phyloP scores from a whole-genome alignment of 2,329 filamentous ascomycete genomes.

The Chlorencoelia australis region DNA sequence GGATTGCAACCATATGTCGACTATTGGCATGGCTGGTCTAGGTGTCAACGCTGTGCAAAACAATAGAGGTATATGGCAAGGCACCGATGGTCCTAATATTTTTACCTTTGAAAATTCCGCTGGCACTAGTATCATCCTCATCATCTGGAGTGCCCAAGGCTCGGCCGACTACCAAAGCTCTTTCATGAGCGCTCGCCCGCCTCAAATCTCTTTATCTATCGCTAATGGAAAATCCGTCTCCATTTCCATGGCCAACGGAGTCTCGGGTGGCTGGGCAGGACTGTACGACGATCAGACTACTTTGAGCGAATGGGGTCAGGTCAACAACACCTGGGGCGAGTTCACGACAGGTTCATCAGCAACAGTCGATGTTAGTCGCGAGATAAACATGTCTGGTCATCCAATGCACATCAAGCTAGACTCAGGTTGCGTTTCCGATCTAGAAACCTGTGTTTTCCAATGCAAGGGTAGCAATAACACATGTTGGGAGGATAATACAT shows the following conservation, averaged over 20 bases:
- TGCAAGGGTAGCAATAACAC: constrained; percentile 1
- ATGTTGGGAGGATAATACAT: constrained; percentile 2
- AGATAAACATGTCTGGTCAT: constrained; percentile 9
- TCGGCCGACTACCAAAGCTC: constrained; percentile 2
- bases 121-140: background rate
- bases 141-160: constrained; percentile 4
- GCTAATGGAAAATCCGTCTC: constrained; percentile 1
- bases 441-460: constrained; percentile 1
- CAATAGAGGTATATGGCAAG: constrained; percentile 7
- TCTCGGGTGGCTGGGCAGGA: constrained; percentile 8
- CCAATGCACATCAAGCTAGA: constrained; percentile 4
- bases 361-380: constrained; percentile 7
- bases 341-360: constrained; percentile 8
- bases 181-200: constrained; percentile 2
- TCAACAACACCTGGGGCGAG: constrained; percentile 11
- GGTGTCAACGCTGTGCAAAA: constrained; percentile 5
- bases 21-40: constrained; percentile 6
- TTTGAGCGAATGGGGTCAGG: constrained; percentile 5
- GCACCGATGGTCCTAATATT: constrained; percentile 7
- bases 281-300: constrained; percentile 7
- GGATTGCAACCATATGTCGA: constrained; percentile 8
- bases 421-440: constrained; percentile 3
- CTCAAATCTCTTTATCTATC: constrained; percentile 6
- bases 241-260: constrained; percentile 7
- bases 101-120: constrained; percentile 6